Conservation (phyloP, 2,329 filamentous ascomycete species). For the Mycosphaerella sp. region DNA sequence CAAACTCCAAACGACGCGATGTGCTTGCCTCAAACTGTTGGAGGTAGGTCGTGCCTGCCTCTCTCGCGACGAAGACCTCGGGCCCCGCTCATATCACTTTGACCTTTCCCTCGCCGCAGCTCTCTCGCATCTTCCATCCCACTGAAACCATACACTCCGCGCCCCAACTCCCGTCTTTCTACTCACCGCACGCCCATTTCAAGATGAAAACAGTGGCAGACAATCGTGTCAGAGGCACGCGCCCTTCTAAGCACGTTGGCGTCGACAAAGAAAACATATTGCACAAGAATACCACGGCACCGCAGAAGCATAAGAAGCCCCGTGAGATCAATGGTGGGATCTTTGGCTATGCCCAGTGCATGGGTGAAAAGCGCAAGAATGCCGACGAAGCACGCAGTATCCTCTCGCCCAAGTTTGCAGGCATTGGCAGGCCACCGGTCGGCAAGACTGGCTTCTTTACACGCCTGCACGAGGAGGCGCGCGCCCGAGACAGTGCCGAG, state of each 20-base stretch:
- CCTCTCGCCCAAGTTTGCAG: constrained; percentile 9
- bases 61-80: not conserved
- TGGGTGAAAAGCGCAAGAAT: not conserved
- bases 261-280: constrained; percentile 14
- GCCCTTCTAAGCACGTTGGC: not conserved
- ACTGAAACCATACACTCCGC: not conserved
- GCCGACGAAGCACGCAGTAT: not conserved
- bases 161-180: not conserved
- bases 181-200: not conserved
- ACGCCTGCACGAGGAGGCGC: not conserved
- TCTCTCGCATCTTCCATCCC: not conserved
- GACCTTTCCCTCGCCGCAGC: not conserved
- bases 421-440: constrained; percentile 9
- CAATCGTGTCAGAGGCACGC: not conserved
- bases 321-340: constrained; percentile 13
- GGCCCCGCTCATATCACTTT: not conserved
- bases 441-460: constrained; percentile 9
- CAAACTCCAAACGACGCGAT: not conserved
- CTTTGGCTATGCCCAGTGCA: constrained; percentile 10
- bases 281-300: constrained; percentile 5
- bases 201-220: not conserved
- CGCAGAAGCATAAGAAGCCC: constrained; percentile 12
- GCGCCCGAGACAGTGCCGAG: constrained; percentile 7
- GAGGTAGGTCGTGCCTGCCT: not conserved
- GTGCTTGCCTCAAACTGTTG: not conserved